phyloP scores from a whole-genome alignment of 1,284 basidiomycete species.

The Crucibulum cyathiforme region DNA sequence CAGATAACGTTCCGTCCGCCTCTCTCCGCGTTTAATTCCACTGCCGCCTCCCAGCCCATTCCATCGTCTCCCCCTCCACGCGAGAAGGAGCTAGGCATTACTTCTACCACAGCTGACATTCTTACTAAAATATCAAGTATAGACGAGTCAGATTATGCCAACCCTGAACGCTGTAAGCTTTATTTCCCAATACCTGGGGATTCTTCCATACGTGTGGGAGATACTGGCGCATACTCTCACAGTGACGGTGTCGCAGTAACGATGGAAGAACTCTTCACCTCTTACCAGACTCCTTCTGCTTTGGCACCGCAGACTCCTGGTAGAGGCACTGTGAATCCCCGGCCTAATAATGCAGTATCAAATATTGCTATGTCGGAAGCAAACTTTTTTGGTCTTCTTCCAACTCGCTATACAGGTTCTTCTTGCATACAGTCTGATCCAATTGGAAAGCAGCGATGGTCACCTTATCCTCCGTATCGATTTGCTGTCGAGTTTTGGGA shows the following conservation, averaged over 20 bases:
- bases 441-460: slow-evolving; percentile 56
- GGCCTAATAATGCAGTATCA: slow-evolving; percentile 5
- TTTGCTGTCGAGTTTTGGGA: slow-evolving; percentile 94
- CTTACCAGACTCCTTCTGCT: slow-evolving; percentile 22
- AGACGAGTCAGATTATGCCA: slow-evolving; percentile 6
- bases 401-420: slow-evolving; percentile 47
- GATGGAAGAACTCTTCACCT: slow-evolving; percentile 48
- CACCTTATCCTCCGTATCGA: slow-evolving; percentile 75
- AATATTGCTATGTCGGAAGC: slow-evolving; percentile 48
- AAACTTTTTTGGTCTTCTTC: slow-evolving; percentile 71
- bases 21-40: slow-evolving; percentile 19
- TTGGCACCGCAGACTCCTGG: slow-evolving; percentile 8
- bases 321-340: slow-evolving; percentile 5
- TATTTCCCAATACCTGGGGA: slow-evolving; percentile 81
- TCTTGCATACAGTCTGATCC: slow-evolving; percentile 49
- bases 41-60: slow-evolving; percentile 33
- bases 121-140: slow-evolving; percentile 33
- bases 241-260: slow-evolving; percentile 39
- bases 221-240: slow-evolving; percentile 58
- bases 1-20: slow-evolving; percentile 54
- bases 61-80: slow-evolving; percentile 48
- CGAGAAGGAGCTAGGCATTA: slow-evolving; percentile 69
- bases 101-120: slow-evolving; percentile 57
- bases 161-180: slow-evolving; percentile 24
- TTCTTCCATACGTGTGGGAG: slow-evolving; percentile 82